Evolutionary conservation across 2,329 filamentous ascomycete species (phyloP).

Genomic region (Cadophora sp.): DNA sequence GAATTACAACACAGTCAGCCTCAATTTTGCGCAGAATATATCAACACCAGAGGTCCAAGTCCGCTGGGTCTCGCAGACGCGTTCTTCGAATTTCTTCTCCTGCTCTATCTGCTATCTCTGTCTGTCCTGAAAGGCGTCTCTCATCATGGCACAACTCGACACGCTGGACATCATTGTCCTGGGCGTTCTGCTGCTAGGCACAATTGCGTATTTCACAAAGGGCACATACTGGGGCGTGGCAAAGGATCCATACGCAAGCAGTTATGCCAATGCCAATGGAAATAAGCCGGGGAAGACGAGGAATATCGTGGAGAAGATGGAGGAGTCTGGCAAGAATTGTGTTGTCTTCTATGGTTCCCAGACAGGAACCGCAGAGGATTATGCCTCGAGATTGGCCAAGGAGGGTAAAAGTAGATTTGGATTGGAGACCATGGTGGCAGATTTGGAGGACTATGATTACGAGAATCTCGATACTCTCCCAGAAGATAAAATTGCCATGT

Average conservation of each 20-base stretch:
- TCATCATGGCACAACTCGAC: slow-evolving; percentile 90
- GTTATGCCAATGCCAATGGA: slow-evolving; percentile 71
- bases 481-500: slow-evolving; percentile 90
- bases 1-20: slow-evolving; percentile 14
- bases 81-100: neutral
- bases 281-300: slow-evolving; percentile 84
- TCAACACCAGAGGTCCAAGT: neutral
- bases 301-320: slow-evolving; percentile 95
- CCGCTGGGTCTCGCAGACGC: neutral
- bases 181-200: slow-evolving; percentile 81
- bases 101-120: neutral
- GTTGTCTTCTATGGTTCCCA: slow-evolving; percentile 99
- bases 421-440: slow-evolving; percentile 96
- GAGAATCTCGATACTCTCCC: slow-evolving; percentile 91
- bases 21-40: slow-evolving; percentile 1
- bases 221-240: slow-evolving; percentile 89
- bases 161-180: slow-evolving; percentile 95
- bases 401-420: slow-evolving; percentile 97
- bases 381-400: slow-evolving; percentile 94
- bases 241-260: slow-evolving; percentile 86
- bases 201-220: slow-evolving; percentile 96
- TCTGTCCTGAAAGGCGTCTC: neutral
- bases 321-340: slow-evolving; percentile 95
- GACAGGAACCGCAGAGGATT: slow-evolving; percentile 97
- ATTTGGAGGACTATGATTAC: slow-evolving; percentile 97